Evolutionary conservation across 1,284 basidiomycete species (phyloP), one percentile per base, ranked within the genome.

Genomic region (Ustilago lituana): DNA sequence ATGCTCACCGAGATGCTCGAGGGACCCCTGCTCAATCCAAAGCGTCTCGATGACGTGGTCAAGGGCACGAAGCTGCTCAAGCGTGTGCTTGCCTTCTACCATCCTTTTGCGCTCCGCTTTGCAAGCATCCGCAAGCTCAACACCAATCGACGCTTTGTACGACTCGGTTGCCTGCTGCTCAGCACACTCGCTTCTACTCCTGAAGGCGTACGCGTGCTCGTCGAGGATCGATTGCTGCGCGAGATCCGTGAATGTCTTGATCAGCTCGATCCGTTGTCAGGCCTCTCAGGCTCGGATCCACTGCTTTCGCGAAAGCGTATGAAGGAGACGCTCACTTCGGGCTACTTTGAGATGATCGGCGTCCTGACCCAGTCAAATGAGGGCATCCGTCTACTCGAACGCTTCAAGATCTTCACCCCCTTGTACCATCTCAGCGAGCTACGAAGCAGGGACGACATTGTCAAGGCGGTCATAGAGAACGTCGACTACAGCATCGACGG

Each of bases 341-440:
- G 94, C 0, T 98, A 98, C 82, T 89, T 99, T 67, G 94, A 97
- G 79, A 94, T 99, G 90, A 86, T 99, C 2, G 94, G 94, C 3
- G 89, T 89, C 1, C 85, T 98, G 37, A 95, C 92, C 83, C 92
- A 90, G 76, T 88, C 90, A 62, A 87, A 88, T 26, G 92, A 96
- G 49, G 96, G 96, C 12, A 87, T 95, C 23, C 90, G 92, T 41
- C 84, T 98, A 17, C 84, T 98, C 81, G 93, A 95, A 82, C 91
- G 91, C 76, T 91, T 91, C 83, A 92, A 91, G 77, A 87, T 97
- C 35, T 98, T 97, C 82, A 96, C 94, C 0, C 90, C 91, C 0
- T 92, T 98, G 79, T 97, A 98, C 77, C 92, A 94, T 76, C 84
- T 98, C 26, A 93, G 90, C 80, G 94, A 98, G 79, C 85, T 97